Base-by-base conservation (phyloP, 495 filamentous ascomycete species). In the Cenococcum geophilum region DNA sequence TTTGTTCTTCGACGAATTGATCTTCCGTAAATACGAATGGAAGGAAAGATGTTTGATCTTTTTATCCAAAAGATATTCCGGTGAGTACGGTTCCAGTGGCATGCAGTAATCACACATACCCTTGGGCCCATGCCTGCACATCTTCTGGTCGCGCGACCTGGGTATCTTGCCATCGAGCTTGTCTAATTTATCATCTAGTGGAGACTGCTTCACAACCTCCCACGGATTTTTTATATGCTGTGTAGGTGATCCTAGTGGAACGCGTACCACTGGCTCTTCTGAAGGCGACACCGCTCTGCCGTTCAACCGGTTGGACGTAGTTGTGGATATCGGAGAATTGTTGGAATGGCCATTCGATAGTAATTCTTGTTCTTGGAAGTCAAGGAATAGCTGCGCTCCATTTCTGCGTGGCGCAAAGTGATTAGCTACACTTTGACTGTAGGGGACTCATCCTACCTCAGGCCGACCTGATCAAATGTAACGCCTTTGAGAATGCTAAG, bases 101-200 rank as follows among this genome's bases (percentile, higher is more conserved):
- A 92, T 96, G 79, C 93, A 99, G 74, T 97, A 96, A 74, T 99
- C 93, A 73, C 93, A 99, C 95, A 97, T 97, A 64, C 95, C 93
- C 73, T 95, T 96, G 21, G 86, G 84, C 6, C 92, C 92, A 73
- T 99, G 93, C 66, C 87, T 87, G 76, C 93, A 99, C 88, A 99
- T 91, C 69, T 89, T 92, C 43, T 73, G 71, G 68, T 97, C 95
- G 42, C 79, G 78, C 42, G 75, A 76, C 52, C 93, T 80, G 36
- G 84, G 80, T 51, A 97, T 97, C 78, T 97, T 99, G 55, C 93
- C 95, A 82, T 96, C 89, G 66, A 85, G 80, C 75, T 83, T 89
- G 68, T 99, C 93, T 63, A 99, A 75, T 22, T 80, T 75, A 69
- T 97, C 82, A 70, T 99, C 93, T 0, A 97, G 77, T 0, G 86